These are phyloP conservation scores for Erodium chrysanthum DNA, from an alignment of 441 rosid species.

Conservation along the genomic window DNA sequence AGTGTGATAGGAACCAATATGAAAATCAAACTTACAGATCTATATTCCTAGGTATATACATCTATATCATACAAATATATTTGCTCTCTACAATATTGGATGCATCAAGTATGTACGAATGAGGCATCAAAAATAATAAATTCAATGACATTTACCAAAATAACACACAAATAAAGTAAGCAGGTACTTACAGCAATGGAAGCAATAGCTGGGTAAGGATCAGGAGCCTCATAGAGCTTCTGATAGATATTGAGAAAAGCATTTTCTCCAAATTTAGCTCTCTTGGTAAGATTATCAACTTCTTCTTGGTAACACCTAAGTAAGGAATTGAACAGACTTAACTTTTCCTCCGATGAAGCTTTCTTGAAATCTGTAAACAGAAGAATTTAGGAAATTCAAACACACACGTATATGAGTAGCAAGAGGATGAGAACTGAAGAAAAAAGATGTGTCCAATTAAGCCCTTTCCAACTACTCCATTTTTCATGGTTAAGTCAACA, in stretches of 20 bases:
- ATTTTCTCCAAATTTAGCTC: constrained; percentile 98
- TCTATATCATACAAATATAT: not conserved
- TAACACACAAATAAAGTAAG: constrained; percentile 10
- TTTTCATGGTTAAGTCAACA: not conserved
- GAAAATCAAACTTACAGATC: not conserved
- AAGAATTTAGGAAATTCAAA: not conserved
- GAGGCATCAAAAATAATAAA: not conserved
- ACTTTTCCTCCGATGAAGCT: constrained; percentile 83
- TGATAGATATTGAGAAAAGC: constrained; percentile 95
- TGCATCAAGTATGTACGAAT: not conserved
- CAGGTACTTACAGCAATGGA: constrained; percentile 66
- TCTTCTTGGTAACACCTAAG: constrained; percentile 97
- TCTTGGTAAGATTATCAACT: constrained; percentile 97
- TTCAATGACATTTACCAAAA: not conserved
- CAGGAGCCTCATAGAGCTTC: constrained; percentile 98
- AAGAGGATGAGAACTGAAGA: not conserved
- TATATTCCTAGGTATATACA: not conserved
- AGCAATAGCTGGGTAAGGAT: constrained; percentile 92
- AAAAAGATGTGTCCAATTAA: not conserved
- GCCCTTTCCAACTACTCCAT: constrained; percentile 1
- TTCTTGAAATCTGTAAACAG: constrained; percentile 73
- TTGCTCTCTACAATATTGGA: not conserved
- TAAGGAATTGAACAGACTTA: constrained; percentile 73
- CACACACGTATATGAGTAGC: not conserved
- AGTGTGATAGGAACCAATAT: not conserved